Base-by-base conservation (phyloP, 2,329 filamentous ascomycete species). In the Mariannaea elegans region DNA sequence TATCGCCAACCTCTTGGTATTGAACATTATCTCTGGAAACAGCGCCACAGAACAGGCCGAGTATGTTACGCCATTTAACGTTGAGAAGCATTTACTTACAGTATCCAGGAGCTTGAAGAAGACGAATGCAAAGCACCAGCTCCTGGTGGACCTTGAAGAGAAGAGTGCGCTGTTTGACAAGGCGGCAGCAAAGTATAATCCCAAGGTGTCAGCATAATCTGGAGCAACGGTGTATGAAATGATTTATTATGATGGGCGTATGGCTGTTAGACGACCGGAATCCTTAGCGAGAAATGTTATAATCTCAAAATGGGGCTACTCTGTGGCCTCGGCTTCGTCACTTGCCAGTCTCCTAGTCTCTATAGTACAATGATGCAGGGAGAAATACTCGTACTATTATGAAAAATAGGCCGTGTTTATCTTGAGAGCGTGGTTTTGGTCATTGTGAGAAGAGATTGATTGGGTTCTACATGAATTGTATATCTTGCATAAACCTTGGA, bases 101-200 rank as follows among this genome's bases (percentile, higher is more conserved):
- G n/a, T 3, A 66, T 42, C 7, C 45, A 89, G 87, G 56, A 77
- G 80, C 23, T 77, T 90, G 29, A 79, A 85, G 75, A 84, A 82
- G 51, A 78, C 80, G 14, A 84, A 90, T 53, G 84, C 89, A 23
- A 78, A 89, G 52, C 93, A 97, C 76, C 79, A 86, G 31, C 81
- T 95, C 62, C 76, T 97, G 57, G 75, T 77, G 38, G 94, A 97
- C 69, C 78, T 97, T 68, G 84, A 88, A 71, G 92, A 93, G 78
- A 98, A 97, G 88, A 92, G 88, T 75, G 85, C 83, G n/a, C 78
- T 93, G 58, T 98, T 98, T 73, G 92, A 97, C 76, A 88, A 88
- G 70, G 94, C 94, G 12, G 92, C 91, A 18, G 83, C 87, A 23
- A 98, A 97, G 80, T 98, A 95, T 78, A 89, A 87, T 66, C 86